phyloP scores from a whole-genome alignment of 352 stramenopile genomes.

The Pythium sp. region DNA sequence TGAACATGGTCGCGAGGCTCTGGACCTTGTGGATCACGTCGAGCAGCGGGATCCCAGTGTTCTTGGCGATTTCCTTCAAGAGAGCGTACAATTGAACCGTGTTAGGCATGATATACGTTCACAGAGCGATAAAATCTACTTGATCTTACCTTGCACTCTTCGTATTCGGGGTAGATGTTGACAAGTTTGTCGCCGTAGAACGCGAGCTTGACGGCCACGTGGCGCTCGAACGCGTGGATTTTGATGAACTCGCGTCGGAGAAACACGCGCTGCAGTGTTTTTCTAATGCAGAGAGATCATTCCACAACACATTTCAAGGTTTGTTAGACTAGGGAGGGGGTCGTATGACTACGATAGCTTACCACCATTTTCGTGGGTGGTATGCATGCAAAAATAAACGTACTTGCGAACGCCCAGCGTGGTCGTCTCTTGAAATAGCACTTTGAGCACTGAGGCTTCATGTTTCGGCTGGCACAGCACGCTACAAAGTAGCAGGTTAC shows the following conservation, averaged over 20 bases:
- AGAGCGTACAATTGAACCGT: too few relatives aligned
- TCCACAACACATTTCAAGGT: background rate
- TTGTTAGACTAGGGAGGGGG: too few relatives aligned
- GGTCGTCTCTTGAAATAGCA: slow-evolving; percentile 82
- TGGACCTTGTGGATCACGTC: slow-evolving; percentile 63
- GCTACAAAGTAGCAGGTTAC: slow-evolving; percentile 25
- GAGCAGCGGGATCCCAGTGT: slow-evolving; percentile 39
- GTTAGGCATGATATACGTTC: too few relatives aligned
- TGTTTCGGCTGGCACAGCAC: slow-evolving; percentile 69
- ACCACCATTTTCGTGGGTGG: too few relatives aligned
- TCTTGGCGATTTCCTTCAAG: slow-evolving; percentile 37
- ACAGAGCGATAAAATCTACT: too few relatives aligned
- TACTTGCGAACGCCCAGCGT: slow-evolving; percentile 88
- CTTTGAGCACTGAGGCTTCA: slow-evolving; percentile 48
- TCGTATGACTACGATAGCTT: too few relatives aligned
- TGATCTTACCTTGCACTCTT: slow-evolving; percentile 65
- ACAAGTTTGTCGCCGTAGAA: slow-evolving; percentile 47
- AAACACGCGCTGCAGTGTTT: slow-evolving; percentile 51
- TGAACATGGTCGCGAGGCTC: slow-evolving; percentile 24
- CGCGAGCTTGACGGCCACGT: slow-evolving; percentile 60
- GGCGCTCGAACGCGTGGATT: slow-evolving; percentile 38
- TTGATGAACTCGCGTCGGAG: slow-evolving; percentile 54
- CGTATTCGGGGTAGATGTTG: slow-evolving; percentile 80
- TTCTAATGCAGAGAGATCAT: slow-evolving; percentile 23
- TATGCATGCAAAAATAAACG: background rate